Percentiles rank a stretch among this genome's conserved stretches.
These are phyloP conservation scores for Phytophthora aleatoria DNA, from an alignment of 352 stramenopile genomes.

Conservation along the genomic window DNA sequence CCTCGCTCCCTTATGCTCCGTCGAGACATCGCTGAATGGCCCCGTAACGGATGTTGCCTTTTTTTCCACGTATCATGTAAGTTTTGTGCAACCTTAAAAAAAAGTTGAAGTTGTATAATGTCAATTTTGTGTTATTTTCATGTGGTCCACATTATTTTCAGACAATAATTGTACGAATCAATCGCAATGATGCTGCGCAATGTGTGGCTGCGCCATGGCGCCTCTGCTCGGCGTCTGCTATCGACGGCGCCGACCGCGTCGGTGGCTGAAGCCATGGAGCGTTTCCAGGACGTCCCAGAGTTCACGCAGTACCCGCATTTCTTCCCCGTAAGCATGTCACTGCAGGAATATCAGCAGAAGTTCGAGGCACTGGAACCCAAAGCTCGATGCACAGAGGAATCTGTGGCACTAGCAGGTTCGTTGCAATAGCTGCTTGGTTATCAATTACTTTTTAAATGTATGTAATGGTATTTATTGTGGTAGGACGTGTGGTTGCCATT, in stretches of 20 bases:
- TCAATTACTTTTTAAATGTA: background rate
- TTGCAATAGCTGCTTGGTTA: background rate
- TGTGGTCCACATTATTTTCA: background rate
- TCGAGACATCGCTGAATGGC: constrained; percentile 11
- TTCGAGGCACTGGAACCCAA: constrained; percentile 59
- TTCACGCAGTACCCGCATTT: constrained; percentile 70
- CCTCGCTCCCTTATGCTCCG: constrained; percentile 23
- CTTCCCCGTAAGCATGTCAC: constrained; percentile 70
- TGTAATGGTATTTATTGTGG: background rate
- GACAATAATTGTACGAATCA: constrained; percentile 11
- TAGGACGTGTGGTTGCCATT: constrained; percentile 77
- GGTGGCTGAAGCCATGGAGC: constrained; percentile 49
- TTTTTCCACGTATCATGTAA: constrained; percentile 6
- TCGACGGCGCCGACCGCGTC: constrained; percentile 22
- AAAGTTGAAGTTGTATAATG: too few species aligned
- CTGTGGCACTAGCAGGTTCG: constrained; percentile 60
- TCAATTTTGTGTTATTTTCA: constrained; percentile 7
- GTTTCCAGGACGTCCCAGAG: constrained; percentile 55
- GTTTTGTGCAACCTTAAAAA: constrained; percentile 4
- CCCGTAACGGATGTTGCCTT: constrained; percentile 13
- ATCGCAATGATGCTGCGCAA: constrained; percentile 32
- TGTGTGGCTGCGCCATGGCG: constrained; percentile 34
- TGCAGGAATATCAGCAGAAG: constrained; percentile 64
- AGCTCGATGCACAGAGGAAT: constrained; percentile 58
- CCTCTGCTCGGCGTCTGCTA: constrained; percentile 27